A percentile compares a stretch with the other conserved stretches of the same genome.
phyloP scores from a whole-genome alignment of 805 yeast species.

The Wickerhamiella shivajii region DNA sequence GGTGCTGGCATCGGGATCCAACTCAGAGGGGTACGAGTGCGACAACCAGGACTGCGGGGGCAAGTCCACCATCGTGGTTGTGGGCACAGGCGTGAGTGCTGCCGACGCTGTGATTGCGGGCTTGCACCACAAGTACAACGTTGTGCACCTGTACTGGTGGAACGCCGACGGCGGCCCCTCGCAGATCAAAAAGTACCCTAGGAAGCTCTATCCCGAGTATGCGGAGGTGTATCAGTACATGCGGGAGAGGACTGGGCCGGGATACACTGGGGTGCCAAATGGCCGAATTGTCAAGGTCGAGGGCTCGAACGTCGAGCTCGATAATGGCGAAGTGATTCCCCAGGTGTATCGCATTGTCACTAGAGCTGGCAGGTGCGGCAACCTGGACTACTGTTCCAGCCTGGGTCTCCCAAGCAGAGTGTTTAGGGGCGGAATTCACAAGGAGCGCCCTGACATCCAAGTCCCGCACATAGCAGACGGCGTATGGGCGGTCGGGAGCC shows the following conservation, averaged over 20 bases:
- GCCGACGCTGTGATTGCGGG: conserved; percentile 21
- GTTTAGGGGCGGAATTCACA: too few relatives aligned
- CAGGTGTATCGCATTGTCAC: too few relatives aligned
- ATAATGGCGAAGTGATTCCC: conserved; percentile 16
- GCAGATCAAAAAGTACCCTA: conserved; percentile 20
- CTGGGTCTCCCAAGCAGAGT: too few relatives aligned
- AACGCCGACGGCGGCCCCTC: conserved; percentile 14
- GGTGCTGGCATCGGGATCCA: conserved; percentile 10
- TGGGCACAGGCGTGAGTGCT: conserved; percentile 25
- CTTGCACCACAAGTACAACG: conserved; percentile 20
- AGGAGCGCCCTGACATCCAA: too few relatives aligned
- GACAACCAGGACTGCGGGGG: too few relatives aligned
- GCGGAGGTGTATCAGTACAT: conserved; percentile 18
- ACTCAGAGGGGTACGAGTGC: conserved; percentile 2
- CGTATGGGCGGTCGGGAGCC: conserved; percentile 21
- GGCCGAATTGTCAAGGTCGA: too few relatives aligned
- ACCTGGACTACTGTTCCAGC: too few relatives aligned
- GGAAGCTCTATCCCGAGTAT: conserved; percentile 24
- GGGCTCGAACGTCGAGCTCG: conserved; percentile 16
- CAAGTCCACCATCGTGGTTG: conserved; percentile 13
- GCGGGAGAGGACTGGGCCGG: conserved; percentile 11
- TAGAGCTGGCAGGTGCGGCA: too few relatives aligned
- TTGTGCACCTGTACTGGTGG: too few relatives aligned
- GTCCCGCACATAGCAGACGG: too few relatives aligned
- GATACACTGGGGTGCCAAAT: too few relatives aligned